Conservation (phyloP, 2,329 filamentous ascomycete species). For the Nemania bipapillata region DNA sequence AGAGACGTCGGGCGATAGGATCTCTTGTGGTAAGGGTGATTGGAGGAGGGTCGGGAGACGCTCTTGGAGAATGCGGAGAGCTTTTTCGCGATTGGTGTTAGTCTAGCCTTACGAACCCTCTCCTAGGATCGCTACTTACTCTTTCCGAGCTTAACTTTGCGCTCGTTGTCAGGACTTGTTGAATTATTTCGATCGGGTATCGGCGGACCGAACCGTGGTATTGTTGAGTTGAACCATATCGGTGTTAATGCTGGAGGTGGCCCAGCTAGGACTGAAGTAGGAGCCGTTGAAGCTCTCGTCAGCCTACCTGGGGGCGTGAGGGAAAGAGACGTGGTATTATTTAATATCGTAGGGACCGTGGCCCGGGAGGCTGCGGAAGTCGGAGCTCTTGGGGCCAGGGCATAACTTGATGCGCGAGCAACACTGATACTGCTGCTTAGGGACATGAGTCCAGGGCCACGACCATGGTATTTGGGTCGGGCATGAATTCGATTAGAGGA, state of each 20-base stretch:
- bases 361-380: constrained; percentile 40
- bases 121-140: constrained; percentile 58
- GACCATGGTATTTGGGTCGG: constrained; percentile 37
- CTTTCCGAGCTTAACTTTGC: constrained; percentile 71
- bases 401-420: constrained; percentile 48
- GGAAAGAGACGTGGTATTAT: constrained; percentile 10
- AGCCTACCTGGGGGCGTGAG: constrained; percentile 26
- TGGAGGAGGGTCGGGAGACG: constrained; percentile 74
- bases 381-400: constrained; percentile 44
- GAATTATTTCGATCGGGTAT: constrained; percentile 39
- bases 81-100: constrained; percentile 54
- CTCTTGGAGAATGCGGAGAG: constrained; percentile 72
- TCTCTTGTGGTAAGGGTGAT: constrained; percentile 75
- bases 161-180: constrained; percentile 61
- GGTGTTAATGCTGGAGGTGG: constrained; percentile 51
- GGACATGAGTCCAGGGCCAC: constrained; percentile 52
- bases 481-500: constrained; percentile 45
- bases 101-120: constrained; percentile 1
- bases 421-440: constrained; percentile 48
- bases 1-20: constrained; percentile 79
- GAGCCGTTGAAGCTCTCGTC: constrained; percentile 32
- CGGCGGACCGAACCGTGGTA: constrained; percentile 47
- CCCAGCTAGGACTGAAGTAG: constrained; percentile 29
- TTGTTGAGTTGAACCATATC: constrained; percentile 59
- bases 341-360: constrained; percentile 11